phyloP scores from a whole-genome alignment of 495 filamentous ascomycete genomes.

The Talaromyces ruber region DNA sequence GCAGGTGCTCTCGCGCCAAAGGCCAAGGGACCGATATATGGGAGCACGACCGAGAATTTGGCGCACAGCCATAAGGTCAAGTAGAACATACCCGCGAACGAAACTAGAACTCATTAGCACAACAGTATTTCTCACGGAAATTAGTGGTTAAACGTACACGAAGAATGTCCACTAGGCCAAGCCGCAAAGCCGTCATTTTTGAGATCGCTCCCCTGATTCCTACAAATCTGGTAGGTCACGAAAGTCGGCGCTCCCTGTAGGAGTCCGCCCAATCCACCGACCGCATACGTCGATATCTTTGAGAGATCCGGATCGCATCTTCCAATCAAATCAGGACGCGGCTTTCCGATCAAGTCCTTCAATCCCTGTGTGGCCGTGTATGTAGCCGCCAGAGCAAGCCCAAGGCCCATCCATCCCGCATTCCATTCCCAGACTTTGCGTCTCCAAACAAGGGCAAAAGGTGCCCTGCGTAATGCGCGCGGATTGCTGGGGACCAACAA shows the following conservation, averaged over 20 bases:
- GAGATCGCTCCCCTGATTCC: slow-evolving; percentile 24
- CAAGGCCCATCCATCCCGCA: slow-evolving; percentile 56
- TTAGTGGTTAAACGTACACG: slow-evolving; percentile 35
- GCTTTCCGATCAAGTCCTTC: slow-evolving; percentile 57
- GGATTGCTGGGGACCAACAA: slow-evolving; percentile 40
- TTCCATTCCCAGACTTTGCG: slow-evolving; percentile 58
- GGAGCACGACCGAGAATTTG: slow-evolving; percentile 55
- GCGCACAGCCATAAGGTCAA: slow-evolving; percentile 54
- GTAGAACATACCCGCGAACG: slow-evolving; percentile 56
- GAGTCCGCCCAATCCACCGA: slow-evolving; percentile 41
- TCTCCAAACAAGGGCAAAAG: slow-evolving; percentile 26
- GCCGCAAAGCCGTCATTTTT: slow-evolving; percentile 54
- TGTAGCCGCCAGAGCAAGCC: slow-evolving; percentile 40
- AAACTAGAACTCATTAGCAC: slow-evolving; percentile 28
- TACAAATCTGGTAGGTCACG: slow-evolving; percentile 47
- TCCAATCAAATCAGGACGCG: slow-evolving; percentile 54
- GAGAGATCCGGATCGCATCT: slow-evolving; percentile 50
- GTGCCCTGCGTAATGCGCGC: slow-evolving; percentile 11
- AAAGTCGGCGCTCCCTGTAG: slow-evolving; percentile 36
- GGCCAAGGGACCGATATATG: slow-evolving; percentile 44
- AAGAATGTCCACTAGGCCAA: slow-evolving; percentile 64
- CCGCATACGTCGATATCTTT: slow-evolving; percentile 28
- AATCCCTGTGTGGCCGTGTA: slow-evolving; percentile 53
- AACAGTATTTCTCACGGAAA: background rate
- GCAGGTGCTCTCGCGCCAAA: slow-evolving; percentile 13